Evolutionary conservation across 2,329 filamentous ascomycete genomes (phyloP).

Genomic region (Cryphonectria carpinicola): DNA sequence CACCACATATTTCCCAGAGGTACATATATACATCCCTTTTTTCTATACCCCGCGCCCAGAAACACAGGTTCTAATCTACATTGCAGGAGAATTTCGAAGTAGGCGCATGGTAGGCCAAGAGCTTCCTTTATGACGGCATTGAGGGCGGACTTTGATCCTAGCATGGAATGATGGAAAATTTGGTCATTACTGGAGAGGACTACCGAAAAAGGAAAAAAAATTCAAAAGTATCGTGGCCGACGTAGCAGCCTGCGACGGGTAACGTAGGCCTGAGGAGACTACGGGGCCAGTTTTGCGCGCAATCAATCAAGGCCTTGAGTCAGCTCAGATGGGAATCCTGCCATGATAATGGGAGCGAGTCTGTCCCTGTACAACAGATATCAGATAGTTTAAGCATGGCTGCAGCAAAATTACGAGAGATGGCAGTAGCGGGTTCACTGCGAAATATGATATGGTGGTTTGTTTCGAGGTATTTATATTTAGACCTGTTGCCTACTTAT

Average conservation of each 20-base stretch:
- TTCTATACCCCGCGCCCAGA: background rate
- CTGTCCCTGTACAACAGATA: constrained; percentile 8
- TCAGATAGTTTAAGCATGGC: constrained; percentile 11
- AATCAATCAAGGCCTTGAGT: background rate
- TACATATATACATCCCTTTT: constrained; percentile 51
- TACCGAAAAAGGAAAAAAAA: background rate
- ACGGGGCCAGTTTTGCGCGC: background rate
- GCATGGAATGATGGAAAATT: background rate
- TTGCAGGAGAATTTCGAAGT: constrained; percentile 90
- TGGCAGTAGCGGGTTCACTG: background rate
- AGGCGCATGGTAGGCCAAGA: constrained; percentile 72
- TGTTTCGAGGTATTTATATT: background rate
- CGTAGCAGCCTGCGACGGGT: background rate
- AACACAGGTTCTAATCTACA: background rate
- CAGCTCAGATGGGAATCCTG: background rate
- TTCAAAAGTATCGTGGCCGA: background rate
- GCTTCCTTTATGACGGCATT: too few relatives aligned
- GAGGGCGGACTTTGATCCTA: background rate
- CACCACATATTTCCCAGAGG: constrained; percentile 94
- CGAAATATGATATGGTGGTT: background rate
- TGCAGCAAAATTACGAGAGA: background rate
- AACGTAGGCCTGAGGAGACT: background rate
- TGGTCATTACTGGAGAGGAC: background rate
- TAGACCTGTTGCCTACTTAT: background rate
- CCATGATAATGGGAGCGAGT: background rate